Evolutionary conservation across 2,329 filamentous ascomycete species (phyloP).

Genomic region (Epichloe sp.): DNA sequence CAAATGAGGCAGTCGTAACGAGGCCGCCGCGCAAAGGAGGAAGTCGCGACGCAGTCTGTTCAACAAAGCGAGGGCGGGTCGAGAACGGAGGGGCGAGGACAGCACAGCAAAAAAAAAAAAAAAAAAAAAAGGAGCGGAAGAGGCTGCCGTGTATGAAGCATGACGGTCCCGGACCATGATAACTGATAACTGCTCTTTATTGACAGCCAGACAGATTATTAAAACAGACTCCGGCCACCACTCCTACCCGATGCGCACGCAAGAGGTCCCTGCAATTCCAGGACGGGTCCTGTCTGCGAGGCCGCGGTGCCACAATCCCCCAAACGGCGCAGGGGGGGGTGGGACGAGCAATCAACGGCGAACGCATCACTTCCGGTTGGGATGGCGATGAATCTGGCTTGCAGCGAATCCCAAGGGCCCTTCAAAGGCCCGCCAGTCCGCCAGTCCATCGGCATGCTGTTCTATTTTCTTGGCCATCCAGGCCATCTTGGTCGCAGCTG

Average conservation of each 20-base stretch:
- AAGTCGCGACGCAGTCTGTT: constrained; percentile 6
- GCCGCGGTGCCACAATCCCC: background rate
- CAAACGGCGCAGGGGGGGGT: constrained; percentile 5
- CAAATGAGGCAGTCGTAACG: constrained; percentile 3
- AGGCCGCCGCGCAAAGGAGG: background rate
- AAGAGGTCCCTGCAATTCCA: constrained; percentile 1
- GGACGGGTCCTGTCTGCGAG: background rate
- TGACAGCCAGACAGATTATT: background rate
- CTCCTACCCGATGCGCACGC: background rate
- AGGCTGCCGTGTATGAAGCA: background rate
- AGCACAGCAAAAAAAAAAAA: background rate
- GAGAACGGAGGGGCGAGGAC: background rate
- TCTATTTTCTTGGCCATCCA: no score
- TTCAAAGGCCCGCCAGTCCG: no score
- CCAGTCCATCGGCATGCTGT: no score
- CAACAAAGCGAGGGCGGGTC: background rate
- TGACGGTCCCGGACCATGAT: background rate
- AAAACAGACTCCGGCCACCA: background rate
- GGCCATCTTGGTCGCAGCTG: no score
- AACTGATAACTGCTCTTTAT: background rate
- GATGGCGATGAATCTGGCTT: background rate
- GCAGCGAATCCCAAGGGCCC: no score
- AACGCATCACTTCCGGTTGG: background rate
- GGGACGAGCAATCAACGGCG: background rate
- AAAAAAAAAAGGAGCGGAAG: background rate